These are phyloP conservation scores for Cutaneotrichosporon cavernicola DNA, from an alignment of 1,284 basidiomycete species.

Conservation along the genomic window DNA sequence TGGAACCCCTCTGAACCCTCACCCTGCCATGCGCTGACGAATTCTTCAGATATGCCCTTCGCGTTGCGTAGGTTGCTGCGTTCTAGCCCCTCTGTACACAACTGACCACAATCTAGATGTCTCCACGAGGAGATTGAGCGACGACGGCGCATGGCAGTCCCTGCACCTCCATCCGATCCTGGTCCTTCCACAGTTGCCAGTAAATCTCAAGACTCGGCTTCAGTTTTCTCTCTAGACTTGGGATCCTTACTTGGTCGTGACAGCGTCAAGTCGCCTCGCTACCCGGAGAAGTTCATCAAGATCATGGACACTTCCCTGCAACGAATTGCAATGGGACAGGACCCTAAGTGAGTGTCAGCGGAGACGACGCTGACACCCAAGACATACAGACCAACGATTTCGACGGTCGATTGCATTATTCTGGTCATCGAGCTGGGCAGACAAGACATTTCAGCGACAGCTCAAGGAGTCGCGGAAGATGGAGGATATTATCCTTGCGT, in stretches of 20 bases:
- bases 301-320: conserved; percentile 80
- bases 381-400: conserved; percentile 81
- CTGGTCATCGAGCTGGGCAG: conserved; percentile 76
- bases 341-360: conserved; percentile 65
- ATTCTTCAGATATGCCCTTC: conserved; percentile 37
- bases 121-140: conserved; percentile 33
- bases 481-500: conserved; percentile 93
- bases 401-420: conserved; percentile 85
- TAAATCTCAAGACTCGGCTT: conserved; percentile 25
- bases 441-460: conserved; percentile 76
- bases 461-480: conserved; percentile 96
- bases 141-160: conserved; percentile 19
- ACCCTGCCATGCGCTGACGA: background rate
- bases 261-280: conserved; percentile 70
- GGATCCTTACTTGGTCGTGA: conserved; percentile 40
- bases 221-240: conserved; percentile 41
- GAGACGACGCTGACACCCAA: conserved; percentile 42
- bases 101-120: conserved; percentile 26
- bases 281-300: conserved; percentile 87
- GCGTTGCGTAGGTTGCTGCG: conserved; percentile 35
- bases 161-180: conserved; percentile 8
- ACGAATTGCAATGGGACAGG: conserved; percentile 86
- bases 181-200: background rate
- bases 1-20: background rate
- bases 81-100: background rate